Conservation (phyloP, 1,139 yeast genomes). For the Pichia sp. region DNA sequence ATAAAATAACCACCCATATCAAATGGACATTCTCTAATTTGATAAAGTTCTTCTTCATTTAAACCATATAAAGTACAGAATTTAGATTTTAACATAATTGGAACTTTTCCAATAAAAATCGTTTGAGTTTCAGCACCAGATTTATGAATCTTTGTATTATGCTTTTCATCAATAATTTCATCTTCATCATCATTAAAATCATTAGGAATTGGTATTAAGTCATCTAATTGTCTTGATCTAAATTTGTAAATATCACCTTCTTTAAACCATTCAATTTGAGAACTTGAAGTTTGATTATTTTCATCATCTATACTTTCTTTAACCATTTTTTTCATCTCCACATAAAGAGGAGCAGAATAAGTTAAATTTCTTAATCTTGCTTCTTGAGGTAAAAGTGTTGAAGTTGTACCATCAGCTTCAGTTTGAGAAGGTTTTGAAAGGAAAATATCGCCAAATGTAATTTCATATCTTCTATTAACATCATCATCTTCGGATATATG, state of each 20-base stretch:
- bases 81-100: conserved; percentile 95
- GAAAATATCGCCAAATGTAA: conserved; percentile 93
- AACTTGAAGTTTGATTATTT: conserved; percentile 27
- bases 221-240: conserved; percentile 24
- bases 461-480: conserved; percentile 87
- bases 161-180: conserved; percentile 44
- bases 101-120: conserved; percentile 92
- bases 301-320: conserved; percentile 74
- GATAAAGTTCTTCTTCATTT: conserved; percentile 92
- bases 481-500: conserved; percentile 88
- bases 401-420: conserved; percentile 99
- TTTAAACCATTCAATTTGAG: conserved; percentile 31
- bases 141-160: conserved; percentile 27
- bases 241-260: conserved; percentile 35
- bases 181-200: conserved; percentile 36
- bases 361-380: conserved; percentile 95
- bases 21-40: conserved; percentile 95
- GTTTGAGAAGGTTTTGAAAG: conserved; percentile 97
- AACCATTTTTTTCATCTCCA: conserved; percentile 90
- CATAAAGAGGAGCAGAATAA: conserved; percentile 91
- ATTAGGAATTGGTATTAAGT: conserved; percentile 25
- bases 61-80: conserved; percentile 90
- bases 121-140: conserved; percentile 31
- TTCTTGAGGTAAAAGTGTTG: conserved; percentile 96
- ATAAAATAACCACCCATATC: conserved; percentile 99